These are phyloP conservation scores for Aspergillus caelatus DNA, from an alignment of 2,329 filamentous ascomycete genomes.

Conservation along the genomic window DNA sequence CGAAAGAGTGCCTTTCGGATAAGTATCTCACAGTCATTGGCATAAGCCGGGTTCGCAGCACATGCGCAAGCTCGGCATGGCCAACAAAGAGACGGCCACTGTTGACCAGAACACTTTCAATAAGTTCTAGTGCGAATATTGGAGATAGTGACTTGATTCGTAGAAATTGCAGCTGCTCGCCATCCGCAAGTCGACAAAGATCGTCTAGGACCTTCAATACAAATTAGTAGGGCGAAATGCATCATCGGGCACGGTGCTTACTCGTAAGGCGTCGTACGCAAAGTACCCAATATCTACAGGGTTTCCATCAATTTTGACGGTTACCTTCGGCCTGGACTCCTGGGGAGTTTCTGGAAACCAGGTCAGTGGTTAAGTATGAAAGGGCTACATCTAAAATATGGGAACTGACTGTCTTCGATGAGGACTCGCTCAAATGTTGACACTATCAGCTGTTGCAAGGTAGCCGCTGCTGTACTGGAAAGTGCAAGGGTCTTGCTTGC, in stretches of 20 bases:
- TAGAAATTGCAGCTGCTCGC: conserved; percentile 79
- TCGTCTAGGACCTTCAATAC: conserved; percentile 75
- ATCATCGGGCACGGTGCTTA: conserved; percentile 36
- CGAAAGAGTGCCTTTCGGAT: conserved; percentile 76
- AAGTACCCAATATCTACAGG: conserved; percentile 70
- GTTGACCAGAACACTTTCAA: conserved; percentile 86
- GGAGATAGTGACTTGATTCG: conserved; percentile 76
- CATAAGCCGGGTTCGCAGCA: conserved; percentile 77
- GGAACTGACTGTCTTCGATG: conserved; percentile 71
- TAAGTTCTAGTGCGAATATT: conserved; percentile 84
- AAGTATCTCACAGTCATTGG: conserved; percentile 78
- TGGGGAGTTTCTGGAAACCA: conserved; percentile 39
- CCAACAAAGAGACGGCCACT: conserved; percentile 77
- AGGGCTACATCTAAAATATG: background rate
- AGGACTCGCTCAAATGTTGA: conserved; percentile 91
- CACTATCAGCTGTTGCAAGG: conserved; percentile 88
- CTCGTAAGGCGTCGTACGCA: conserved; percentile 81
- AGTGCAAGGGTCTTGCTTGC: conserved; percentile 91
- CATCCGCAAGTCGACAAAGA: conserved; percentile 83
- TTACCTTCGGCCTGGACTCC: conserved; percentile 60
- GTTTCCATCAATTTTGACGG: conserved; percentile 68
- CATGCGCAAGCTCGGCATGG: conserved; percentile 78
- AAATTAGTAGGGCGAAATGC: conserved; percentile 3
- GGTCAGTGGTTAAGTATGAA: conserved; percentile 11
- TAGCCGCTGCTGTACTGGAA: conserved; percentile 95